These are phyloP conservation scores for Peribolospora baueri DNA, from an alignment of 768 basidiomycete genomes.

Conservation along the genomic window DNA sequence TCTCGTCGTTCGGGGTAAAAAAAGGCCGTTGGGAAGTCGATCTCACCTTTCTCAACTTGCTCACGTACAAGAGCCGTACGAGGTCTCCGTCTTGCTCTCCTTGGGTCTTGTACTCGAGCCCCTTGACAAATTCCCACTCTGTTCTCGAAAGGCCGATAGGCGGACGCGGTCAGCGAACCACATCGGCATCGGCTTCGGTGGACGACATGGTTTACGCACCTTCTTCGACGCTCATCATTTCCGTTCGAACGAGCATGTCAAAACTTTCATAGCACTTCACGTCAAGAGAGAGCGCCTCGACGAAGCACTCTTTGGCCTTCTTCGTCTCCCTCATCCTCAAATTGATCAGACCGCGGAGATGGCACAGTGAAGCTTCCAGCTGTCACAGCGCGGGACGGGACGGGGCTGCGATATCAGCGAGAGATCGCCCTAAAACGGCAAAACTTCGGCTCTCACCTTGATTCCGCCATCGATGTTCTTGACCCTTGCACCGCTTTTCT, in stretches of 20 bases:
- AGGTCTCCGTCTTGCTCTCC: conserved; percentile 72
- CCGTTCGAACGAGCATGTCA: conserved; percentile 62
- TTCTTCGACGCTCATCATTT: conserved; percentile 92
- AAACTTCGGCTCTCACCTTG: conserved; percentile 33
- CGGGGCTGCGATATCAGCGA: neutral
- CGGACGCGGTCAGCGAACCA: too few species aligned
- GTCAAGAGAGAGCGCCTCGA: conserved; percentile 82
- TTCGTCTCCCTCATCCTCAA: conserved; percentile 75
- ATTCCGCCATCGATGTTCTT: conserved; percentile 73
- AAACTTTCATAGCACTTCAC: conserved; percentile 96
- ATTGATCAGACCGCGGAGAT: conserved; percentile 77
- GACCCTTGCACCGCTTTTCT: conserved; percentile 40
- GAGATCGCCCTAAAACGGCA: neutral
- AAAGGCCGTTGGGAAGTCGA: neutral
- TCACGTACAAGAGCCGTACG: conserved; percentile 73
- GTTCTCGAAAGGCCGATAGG: neutral
- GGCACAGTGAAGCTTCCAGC: conserved; percentile 96
- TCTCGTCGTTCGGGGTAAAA: neutral
- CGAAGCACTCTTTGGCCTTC: conserved; percentile 77
- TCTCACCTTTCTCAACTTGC: conserved; percentile 53
- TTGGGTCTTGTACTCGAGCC: conserved; percentile 57
- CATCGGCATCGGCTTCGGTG: neutral
- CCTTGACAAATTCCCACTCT: conserved; percentile 95
- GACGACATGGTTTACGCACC: conserved; percentile 26
- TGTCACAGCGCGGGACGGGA: conserved; percentile 16